These are phyloP conservation scores for Moesziomyces parantarcticus DNA, from an alignment of 1,284 basidiomycete species.

Conservation along the genomic window DNA sequence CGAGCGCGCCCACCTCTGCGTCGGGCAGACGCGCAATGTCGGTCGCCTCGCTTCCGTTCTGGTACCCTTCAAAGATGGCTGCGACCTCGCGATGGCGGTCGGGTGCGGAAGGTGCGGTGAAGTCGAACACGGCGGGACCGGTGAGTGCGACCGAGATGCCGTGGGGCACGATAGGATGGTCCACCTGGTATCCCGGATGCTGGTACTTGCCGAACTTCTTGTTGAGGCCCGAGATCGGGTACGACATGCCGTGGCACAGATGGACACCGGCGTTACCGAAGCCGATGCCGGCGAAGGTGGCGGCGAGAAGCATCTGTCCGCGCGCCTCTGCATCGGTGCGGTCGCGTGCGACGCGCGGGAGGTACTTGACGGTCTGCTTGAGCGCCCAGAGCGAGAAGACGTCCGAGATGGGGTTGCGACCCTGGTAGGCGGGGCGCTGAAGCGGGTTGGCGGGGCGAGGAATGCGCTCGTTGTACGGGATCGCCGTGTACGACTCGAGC, in stretches of 20 bases:
- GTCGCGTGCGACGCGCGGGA: constrained; percentile 87
- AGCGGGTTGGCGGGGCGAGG: constrained; percentile 91
- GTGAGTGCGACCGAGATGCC: constrained; percentile 53
- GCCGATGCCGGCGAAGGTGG: constrained; percentile 81
- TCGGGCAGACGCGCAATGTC: constrained; percentile 77
- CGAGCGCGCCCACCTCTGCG: constrained; percentile 79
- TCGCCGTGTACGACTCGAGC: constrained; percentile 76
- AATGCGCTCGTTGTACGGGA: constrained; percentile 80
- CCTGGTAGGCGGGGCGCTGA: constrained; percentile 89
- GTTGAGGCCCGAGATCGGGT: constrained; percentile 77
- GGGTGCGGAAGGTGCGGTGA: constrained; percentile 74
- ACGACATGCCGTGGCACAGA: constrained; percentile 61
- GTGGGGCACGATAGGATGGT: constrained; percentile 91
- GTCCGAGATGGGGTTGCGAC: constrained; percentile 92
- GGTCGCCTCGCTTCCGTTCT: constrained; percentile 31
- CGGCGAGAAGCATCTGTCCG: constrained; percentile 83
- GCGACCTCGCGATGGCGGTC: constrained; percentile 89
- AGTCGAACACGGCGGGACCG: constrained; percentile 48
- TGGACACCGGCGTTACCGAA: constrained; percentile 90
- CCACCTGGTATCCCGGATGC: constrained; percentile 75
- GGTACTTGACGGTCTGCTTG: constrained; percentile 86
- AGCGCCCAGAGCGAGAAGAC: constrained; percentile 96
- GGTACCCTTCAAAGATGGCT: constrained; percentile 78
- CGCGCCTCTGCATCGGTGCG: constrained; percentile 81
- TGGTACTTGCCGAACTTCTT: constrained; percentile 76